These are phyloP conservation scores for Fusarium proliferatum DNA, from an alignment of 2,329 filamentous ascomycete species.

Conservation along the genomic window DNA sequence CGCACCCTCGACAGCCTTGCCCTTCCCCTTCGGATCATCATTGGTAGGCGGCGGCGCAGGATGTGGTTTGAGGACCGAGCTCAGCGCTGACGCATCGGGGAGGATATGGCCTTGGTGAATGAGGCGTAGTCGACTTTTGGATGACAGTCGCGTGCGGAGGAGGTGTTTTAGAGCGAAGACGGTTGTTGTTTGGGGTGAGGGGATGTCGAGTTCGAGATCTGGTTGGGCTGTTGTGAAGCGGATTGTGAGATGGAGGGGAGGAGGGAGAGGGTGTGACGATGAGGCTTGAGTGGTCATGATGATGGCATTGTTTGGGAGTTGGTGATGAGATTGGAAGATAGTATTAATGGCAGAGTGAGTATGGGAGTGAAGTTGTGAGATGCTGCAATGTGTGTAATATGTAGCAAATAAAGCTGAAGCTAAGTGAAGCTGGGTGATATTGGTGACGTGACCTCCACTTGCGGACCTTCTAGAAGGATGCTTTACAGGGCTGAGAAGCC, in stretches of 20 bases:
- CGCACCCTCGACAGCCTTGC: conserved; percentile 70
- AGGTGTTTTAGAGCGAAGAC: conserved; percentile 83
- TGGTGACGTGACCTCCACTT: conserved; percentile 30
- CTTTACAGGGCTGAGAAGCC: background rate
- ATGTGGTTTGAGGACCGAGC: conserved; percentile 73
- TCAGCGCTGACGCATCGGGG: conserved; percentile 76
- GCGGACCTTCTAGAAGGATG: conserved; percentile 27
- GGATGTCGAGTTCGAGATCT: conserved; percentile 83
- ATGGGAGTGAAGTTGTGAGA: background rate
- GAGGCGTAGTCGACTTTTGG: conserved; percentile 80
- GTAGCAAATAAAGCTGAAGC: background rate
- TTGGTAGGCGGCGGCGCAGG: conserved; percentile 60
- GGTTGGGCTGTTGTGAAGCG: conserved; percentile 89
- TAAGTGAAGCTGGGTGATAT: background rate
- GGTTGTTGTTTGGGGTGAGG: conserved; percentile 74
- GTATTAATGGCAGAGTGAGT: accelerated
- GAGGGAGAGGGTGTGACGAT: conserved; percentile 40
- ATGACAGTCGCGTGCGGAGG: conserved; percentile 78
- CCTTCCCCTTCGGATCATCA: conserved; percentile 54
- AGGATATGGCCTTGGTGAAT: conserved; percentile 92
- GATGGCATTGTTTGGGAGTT: conserved; percentile 36
- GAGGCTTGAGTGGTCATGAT: conserved; percentile 43
- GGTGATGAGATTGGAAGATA: background rate
- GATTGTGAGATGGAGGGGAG: conserved; percentile 79
- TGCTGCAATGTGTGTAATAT: background rate